Conservation (phyloP, 208 protist genomes). For the Acanthamoeba sp. region DNA sequence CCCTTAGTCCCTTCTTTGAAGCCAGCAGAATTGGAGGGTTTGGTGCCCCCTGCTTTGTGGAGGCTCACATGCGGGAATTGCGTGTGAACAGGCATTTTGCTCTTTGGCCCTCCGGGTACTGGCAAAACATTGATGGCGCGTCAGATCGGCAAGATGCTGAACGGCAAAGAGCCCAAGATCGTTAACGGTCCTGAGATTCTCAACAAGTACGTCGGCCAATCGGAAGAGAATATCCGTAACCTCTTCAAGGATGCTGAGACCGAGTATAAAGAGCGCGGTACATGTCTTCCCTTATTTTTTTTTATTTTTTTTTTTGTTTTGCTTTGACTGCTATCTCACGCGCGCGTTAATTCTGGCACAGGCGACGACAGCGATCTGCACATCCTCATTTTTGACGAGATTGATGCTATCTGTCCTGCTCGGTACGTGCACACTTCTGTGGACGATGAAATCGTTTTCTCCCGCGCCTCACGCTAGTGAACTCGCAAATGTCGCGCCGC, state of each 20-base stretch:
- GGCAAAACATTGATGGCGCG: conserved; percentile 99
- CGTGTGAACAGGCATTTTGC: conserved; percentile 93
- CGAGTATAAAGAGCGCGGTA: conserved; percentile 48
- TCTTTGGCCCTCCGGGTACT: conserved; percentile 99
- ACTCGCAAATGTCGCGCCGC: neutral
- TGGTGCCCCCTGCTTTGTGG: neutral
- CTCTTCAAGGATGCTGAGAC: conserved; percentile 98
- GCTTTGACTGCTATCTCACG: too few species aligned
- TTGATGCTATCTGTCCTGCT: conserved; percentile 99
- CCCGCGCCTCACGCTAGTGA: too few species aligned
- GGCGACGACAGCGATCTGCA: conserved; percentile 98
- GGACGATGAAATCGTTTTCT: neutral
- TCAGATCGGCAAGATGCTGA: conserved; percentile 99
- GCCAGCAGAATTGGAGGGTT: neutral
- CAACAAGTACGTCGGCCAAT: conserved; percentile 99
- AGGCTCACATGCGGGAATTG: too few species aligned
- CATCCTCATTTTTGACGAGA: conserved; percentile 99
- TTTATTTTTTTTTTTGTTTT: too few species aligned
- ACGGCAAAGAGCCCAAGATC: conserved; percentile 96
- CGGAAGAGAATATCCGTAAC: conserved; percentile 99
- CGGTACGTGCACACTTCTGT: neutral
- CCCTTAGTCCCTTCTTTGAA: neutral
- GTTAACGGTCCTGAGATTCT: conserved; percentile 99
- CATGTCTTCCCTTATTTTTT: neutral
- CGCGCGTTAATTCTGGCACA: too few species aligned